Evolutionary conservation across 192 early-diverging fungal species (phyloP), one percentile per base, ranked within the genome.

Genomic region (Mortierella claussenii): DNA sequence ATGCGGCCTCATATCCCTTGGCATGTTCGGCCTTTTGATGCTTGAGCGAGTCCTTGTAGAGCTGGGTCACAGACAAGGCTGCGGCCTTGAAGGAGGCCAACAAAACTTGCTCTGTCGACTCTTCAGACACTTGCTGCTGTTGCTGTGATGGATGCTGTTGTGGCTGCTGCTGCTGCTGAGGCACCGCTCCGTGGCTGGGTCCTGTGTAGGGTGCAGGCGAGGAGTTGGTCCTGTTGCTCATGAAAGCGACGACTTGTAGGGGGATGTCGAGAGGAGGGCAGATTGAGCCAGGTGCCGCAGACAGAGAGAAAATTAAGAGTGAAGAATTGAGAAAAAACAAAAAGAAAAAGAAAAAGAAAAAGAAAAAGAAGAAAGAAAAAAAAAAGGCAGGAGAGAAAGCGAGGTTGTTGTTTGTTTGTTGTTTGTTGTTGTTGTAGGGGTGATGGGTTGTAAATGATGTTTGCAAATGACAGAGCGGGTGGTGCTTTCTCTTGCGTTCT

Each of bases 31-130:
- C 78, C 17, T 80, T 63, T n/a, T 86, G 83, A 42, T 79, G 80
- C 21, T 80, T 79, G n/a, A 83, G 65, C 3, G 85, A 80, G 45
- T 86, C 85, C 60, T 86, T 86, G 65, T 86, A 86, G 11, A 86
- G 69, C 26, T 79, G 81, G 2, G 85, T 83, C 21, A 86, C 85
- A 27, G 79, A 81, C 15, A 79, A 63, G 17, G 85, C 85, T 20
- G 85, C 80, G 31, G 82, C 80, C 43, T 84, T 86, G 64, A 86
- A 86, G 1, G 85, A 86, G 37, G 76, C 69, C 58, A 86, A 54
- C 3, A 86, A 65, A 5, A 80, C 82, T 46, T 86, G 80, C 53
- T 86, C 85, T 18, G 69, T 78, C 0, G 71, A 70, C 51, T 83
- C 81, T 23, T 67, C 73, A 0, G 45, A n/a, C 10, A 21, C 32